phyloP scores from a whole-genome alignment of 2,329 filamentous ascomycete genomes.

The Alternaria arborescens region DNA sequence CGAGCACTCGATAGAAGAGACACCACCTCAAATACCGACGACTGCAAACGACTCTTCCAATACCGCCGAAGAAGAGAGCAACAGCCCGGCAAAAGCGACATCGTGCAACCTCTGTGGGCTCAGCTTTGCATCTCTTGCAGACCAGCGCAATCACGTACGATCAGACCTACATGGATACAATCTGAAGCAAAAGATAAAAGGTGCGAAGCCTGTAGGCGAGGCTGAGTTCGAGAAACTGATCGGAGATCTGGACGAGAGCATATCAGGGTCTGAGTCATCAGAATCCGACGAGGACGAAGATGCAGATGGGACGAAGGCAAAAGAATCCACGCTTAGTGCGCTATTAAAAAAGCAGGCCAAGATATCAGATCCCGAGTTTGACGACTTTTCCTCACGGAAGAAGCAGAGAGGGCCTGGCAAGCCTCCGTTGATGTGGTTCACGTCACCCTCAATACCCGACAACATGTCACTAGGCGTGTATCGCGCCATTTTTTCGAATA shows the following conservation, averaged over 20 bases:
- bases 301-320: conserved; percentile 56
- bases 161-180: conserved; percentile 96
- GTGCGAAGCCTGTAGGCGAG: conserved; percentile 76
- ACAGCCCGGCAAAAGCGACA: conserved; percentile 66
- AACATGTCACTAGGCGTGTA: conserved; percentile 89
- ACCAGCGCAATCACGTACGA: conserved; percentile 85
- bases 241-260: conserved; percentile 85
- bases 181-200: conserved; percentile 86
- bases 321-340: conserved; percentile 76
- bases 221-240: conserved; percentile 86
- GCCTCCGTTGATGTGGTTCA: conserved; percentile 85
- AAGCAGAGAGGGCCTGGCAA: conserved; percentile 68
- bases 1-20: conserved; percentile 28
- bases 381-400: conserved; percentile 58
- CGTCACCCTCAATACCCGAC: conserved; percentile 74
- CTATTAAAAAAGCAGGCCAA: conserved; percentile 85
- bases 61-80: conserved; percentile 48
- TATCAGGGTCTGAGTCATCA: conserved; percentile 83
- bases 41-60: conserved; percentile 39
- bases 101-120: conserved; percentile 83
- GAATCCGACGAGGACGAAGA: conserved; percentile 76
- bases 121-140: conserved; percentile 74
- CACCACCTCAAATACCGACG: conserved; percentile 16
- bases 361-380: conserved; percentile 66
- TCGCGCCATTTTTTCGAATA: conserved; percentile 76